Base-by-base conservation (phyloP, 371 early-diverging fungal genomes). In the Mortierella sp. region DNA sequence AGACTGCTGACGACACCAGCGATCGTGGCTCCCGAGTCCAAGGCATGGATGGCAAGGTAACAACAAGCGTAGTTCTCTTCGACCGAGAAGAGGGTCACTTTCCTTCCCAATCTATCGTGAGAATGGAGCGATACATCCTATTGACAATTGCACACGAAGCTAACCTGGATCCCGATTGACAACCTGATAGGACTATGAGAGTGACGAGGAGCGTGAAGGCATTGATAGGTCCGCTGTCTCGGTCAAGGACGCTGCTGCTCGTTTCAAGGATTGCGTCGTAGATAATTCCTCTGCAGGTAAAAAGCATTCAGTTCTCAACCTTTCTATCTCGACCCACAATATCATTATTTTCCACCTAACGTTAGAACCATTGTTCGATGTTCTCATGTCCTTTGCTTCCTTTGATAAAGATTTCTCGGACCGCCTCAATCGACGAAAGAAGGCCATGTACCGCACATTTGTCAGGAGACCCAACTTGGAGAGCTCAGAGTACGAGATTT, bases 1-100 rank as follows among this genome's bases (percentile, higher is more conserved):
- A 97, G 79, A 96, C 96, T 9, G 91, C 94, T n/a, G 97, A 95
- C 81, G 90, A 88, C 42, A 77, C 76, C 26, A 91, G 89, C 45
- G 91, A 82, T 11, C 75, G 82, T 48, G 70, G 38, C 55, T 72
- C 82, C 24, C 90, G 91, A 44, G 83, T 88, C 38, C 88, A 87
- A n/a, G 89, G 90, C 50, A 88, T 89, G 76, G 95, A 94, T 70
- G 89, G 89, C 80, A 91, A 92, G 91, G 94, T 92, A 90, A 73
- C 60, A n/a, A 38, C 21, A n/a, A 54, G 13, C 28, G 45, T 5
- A 34, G 34, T n/a, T 54, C 42, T 48, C n/a, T n/a, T n/a, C 24
- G 38, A 38, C 68, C 44, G 50, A 38, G 38, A 8, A 21, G 42
- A 24, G 3, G 24, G 38, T 24, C 34, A 34, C 44, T 31, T 60